A percentile compares a stretch with the other conserved stretches of the same genome.
phyloP scores from a whole-genome alignment of 495 filamentous ascomycete species.

The Xylona heveae region DNA sequence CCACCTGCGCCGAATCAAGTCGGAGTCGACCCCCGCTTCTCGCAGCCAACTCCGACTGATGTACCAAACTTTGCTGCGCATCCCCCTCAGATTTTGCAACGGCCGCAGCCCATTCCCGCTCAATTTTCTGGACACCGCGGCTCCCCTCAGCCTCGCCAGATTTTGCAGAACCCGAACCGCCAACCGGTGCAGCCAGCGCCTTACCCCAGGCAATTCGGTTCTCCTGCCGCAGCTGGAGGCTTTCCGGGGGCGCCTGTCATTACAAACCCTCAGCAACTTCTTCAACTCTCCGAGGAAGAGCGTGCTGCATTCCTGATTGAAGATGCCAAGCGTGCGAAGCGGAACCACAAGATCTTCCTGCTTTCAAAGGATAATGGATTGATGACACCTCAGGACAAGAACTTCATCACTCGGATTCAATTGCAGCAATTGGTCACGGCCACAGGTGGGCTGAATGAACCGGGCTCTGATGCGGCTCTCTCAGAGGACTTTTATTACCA shows the following conservation, averaged over 20 bases:
- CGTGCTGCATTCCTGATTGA: conserved; percentile 64
- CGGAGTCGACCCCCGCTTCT: too few relatives aligned
- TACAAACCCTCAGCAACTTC: conserved; percentile 51
- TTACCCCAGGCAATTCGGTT: conserved; percentile 11
- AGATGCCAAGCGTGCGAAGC: conserved; percentile 86
- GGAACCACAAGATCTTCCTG: conserved; percentile 94
- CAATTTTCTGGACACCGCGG: neutral
- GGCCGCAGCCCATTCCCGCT: conserved; percentile 15
- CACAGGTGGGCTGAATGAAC: conserved; percentile 64
- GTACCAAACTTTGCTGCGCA: conserved; percentile 5
- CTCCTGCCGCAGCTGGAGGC: conserved; percentile 7
- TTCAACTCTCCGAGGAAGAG: conserved; percentile 55
- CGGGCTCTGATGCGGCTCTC: conserved; percentile 55
- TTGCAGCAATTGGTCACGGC: conserved; percentile 87
- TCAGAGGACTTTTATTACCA: conserved; percentile 97
- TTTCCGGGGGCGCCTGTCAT: conserved; percentile 25
- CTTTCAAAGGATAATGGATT: conserved; percentile 87
- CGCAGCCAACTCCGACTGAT: conserved; percentile 7
- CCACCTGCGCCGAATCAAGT: too few relatives aligned
- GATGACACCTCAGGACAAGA: conserved; percentile 99
- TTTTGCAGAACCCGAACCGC: conserved; percentile 25
- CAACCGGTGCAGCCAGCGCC: conserved; percentile 15
- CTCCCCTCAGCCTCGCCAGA: conserved; percentile 19
- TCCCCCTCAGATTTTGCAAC: conserved; percentile 26
- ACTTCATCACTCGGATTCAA: conserved; percentile 95